Evolutionary conservation across 1,284 basidiomycete species (phyloP), one percentile per base, ranked within the genome.

Genomic region (Malassezia nana): DNA sequence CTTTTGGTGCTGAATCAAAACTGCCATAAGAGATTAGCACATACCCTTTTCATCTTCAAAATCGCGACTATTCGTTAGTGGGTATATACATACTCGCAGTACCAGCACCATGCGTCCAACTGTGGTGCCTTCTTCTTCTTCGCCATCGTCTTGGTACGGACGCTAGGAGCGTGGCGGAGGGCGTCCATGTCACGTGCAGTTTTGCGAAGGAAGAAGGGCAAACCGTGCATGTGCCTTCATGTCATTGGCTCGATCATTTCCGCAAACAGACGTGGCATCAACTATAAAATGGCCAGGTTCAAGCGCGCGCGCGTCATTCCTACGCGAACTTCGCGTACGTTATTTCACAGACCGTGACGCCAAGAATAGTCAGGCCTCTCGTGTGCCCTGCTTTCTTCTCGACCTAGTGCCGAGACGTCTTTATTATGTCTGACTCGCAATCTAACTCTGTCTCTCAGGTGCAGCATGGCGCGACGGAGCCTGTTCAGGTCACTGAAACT

Each of bases 1-100:
- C 78, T 96, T 98, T 75, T 98, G 94, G 76, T 98, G 92, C 75
- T 94, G 89, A 82, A 98, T 86, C 60, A 98, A 81, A 58, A 98
- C 94, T 91, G 52, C 44, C 20, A 46, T 25, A 6, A 38, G 55
- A 15, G 2, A 7, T 10, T 8, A 8, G 10, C 6, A 35, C 59
- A 44, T 50, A 66, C 66, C 64, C 42, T 72, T 73, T 38, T 73
- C 71, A 56, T 73, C 71, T 45, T 73, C 71, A 43, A 73, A 73
- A 29, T 73, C 71, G 40, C 71, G 70, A 39, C 67, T 70, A 54
- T 18, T 24, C n/a, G 35, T 31, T 39, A 46, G 42, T 12, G 29
- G 12, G 31, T 10, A 10, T 18, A n/a, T 26, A 70, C 92, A 75
- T 90, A 84, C 78, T 98, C 92, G 80, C 91, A 95, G 76, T 95